These are phyloP conservation scores for Colletotrichum sp. DNA, from an alignment of 2,329 filamentous ascomycete genomes.

Conservation along the genomic window DNA sequence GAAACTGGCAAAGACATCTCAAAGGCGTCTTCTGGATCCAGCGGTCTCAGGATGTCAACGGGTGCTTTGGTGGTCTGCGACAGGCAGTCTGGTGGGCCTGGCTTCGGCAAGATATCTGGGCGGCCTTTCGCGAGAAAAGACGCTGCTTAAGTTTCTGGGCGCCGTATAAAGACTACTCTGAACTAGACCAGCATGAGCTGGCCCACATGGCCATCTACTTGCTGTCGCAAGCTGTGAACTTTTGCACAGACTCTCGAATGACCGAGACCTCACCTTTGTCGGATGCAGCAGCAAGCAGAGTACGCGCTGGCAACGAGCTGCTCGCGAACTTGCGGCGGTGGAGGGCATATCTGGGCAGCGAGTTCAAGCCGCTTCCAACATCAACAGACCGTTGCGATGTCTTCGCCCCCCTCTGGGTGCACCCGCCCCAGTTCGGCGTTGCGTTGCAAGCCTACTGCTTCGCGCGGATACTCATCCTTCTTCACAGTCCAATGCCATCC, in stretches of 20 bases:
- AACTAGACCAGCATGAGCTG: constrained; percentile 57
- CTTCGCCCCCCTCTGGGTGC: constrained; percentile 53
- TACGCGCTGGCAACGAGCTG: constrained; percentile 23
- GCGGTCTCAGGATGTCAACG: constrained; percentile 64
- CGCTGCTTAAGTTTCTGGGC: constrained; percentile 63
- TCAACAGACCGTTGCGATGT: constrained; percentile 24
- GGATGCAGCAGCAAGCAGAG: constrained; percentile 11
- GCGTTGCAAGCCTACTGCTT: constrained; percentile 57
- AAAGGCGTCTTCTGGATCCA: constrained; percentile 71
- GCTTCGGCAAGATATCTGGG: constrained; percentile 70
- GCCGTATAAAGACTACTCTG: constrained; percentile 50
- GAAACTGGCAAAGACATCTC: constrained; percentile 64
- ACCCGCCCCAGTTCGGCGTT: constrained; percentile 50
- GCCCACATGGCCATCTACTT: constrained; percentile 58
- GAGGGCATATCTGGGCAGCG: constrained; percentile 35
- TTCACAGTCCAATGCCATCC: constrained; percentile 23
- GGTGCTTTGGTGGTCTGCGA: constrained; percentile 58
- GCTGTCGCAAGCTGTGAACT: constrained; percentile 61
- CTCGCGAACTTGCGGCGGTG: constrained; percentile 32
- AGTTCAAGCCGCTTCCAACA: constrained; percentile 44
- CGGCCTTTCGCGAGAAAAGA: constrained; percentile 62
- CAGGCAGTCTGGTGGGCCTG: constrained; percentile 70
- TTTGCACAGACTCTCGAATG: constrained; percentile 48
- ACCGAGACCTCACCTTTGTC: neutral
- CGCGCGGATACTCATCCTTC: constrained; percentile 51